A percentile compares a stretch with the other conserved stretches of the same genome.
Evolutionary conservation across 768 basidiomycete genomes (phyloP).

Genomic region (Tephrocybe sp.): DNA sequence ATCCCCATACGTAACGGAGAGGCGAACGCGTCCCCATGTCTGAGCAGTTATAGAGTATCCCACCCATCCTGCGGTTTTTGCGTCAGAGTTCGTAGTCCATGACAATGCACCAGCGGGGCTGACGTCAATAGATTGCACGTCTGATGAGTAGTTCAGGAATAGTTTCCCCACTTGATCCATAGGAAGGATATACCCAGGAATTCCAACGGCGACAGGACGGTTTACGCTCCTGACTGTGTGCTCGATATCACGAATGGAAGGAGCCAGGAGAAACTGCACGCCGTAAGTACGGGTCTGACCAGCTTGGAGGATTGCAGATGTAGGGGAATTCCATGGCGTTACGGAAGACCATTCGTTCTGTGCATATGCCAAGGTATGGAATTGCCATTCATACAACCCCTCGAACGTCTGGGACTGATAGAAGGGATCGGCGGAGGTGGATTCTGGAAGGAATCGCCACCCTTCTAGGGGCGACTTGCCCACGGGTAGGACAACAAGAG

Average conservation of each 20-base stretch:
- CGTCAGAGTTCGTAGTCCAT: slow-evolving; percentile 44
- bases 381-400: slow-evolving; percentile 59
- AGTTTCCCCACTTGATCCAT: slow-evolving; percentile 49
- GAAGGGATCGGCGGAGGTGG: slow-evolving; percentile 41
- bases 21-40: slow-evolving; percentile 48
- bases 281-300: slow-evolving; percentile 54
- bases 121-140: slow-evolving; percentile 42
- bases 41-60: slow-evolving; percentile 47
- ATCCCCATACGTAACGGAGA: slow-evolving; percentile 50
- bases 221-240: slow-evolving; percentile 36
- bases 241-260: slow-evolving; percentile 52
- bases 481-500: slow-evolving; percentile 48
- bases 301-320: slow-evolving; percentile 45
- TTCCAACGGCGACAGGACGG: slow-evolving; percentile 49
- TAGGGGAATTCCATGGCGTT: slow-evolving; percentile 55
- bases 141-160: slow-evolving; percentile 45
- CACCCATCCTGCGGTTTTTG: slow-evolving; percentile 39
- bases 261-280: slow-evolving; percentile 48
- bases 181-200: slow-evolving; percentile 55
- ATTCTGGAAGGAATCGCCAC: slow-evolving; percentile 57
- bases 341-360: slow-evolving; percentile 53
- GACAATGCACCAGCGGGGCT: slow-evolving; percentile 46
- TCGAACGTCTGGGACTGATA: slow-evolving; percentile 65
- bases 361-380: slow-evolving; percentile 57
- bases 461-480: slow-evolving; percentile 53